These are phyloP conservation scores for Entrophospora sp. DNA, from an alignment of 192 early-diverging fungal genomes.

Conservation along the genomic window DNA sequence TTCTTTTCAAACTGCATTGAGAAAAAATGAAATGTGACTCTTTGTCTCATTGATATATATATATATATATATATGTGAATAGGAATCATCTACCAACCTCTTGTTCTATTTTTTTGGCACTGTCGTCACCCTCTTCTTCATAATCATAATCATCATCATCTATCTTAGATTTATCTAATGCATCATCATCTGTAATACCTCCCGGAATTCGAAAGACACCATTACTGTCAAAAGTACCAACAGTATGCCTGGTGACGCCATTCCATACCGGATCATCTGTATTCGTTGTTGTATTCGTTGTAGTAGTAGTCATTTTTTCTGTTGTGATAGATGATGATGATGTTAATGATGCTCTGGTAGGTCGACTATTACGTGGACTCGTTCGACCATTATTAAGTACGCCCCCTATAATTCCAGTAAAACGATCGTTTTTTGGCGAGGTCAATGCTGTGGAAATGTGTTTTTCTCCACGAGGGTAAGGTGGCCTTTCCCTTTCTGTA, in stretches of 20 bases:
- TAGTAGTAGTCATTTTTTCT: too few species aligned
- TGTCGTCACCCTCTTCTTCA: background rate
- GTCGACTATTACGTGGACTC: background rate
- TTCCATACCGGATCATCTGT: slow-evolving; percentile 42
- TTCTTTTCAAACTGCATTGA: slow-evolving; percentile 15
- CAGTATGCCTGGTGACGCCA: slow-evolving; percentile 42
- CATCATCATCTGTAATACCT: slow-evolving; percentile 33
- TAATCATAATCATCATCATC: too few species aligned
- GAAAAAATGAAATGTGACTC: background rate
- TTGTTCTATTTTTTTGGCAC: slow-evolving; percentile 11
- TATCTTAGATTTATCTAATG: slow-evolving; percentile 20
- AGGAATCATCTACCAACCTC: background rate
- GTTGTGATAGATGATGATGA: too few species aligned
- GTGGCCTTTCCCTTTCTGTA: slow-evolving; percentile 6
- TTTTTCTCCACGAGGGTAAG: slow-evolving; percentile 7
- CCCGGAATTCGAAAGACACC: slow-evolving; percentile 56
- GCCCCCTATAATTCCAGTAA: slow-evolving; percentile 15
- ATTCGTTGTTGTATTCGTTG: too few species aligned
- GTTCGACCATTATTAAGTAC: slow-evolving; percentile 12
- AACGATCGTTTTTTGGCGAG: slow-evolving; percentile 18
- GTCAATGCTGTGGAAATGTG: slow-evolving; percentile 6
- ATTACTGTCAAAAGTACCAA: slow-evolving; percentile 60
- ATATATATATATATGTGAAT: too few species aligned
- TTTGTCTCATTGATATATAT: too few species aligned
- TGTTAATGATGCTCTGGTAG: slow-evolving; percentile 11